phyloP scores from a whole-genome alignment of 2,329 filamentous ascomycete species.

The Aspergillus sp. region DNA sequence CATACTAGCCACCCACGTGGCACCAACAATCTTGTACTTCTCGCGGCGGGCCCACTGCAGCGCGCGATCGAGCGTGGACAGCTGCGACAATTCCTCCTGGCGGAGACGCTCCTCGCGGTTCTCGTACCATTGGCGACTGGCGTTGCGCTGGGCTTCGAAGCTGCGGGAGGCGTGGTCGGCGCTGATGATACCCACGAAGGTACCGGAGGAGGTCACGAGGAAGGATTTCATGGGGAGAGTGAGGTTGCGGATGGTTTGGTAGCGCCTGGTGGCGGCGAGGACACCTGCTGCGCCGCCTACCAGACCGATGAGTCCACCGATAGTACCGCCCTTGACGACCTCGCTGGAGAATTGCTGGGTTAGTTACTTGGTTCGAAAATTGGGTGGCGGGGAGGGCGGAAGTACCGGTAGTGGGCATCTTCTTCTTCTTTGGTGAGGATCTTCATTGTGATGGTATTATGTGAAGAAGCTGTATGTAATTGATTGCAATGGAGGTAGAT shows the following conservation, averaged over 20 bases:
- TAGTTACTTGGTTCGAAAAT: constrained; percentile 15
- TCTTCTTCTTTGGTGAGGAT: constrained; percentile 94
- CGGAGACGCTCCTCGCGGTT: constrained; percentile 58
- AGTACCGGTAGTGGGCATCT: constrained; percentile 73
- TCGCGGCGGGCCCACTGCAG: constrained; percentile 75
- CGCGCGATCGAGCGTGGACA: constrained; percentile 59
- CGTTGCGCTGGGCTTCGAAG: constrained; percentile 71
- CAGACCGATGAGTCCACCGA: constrained; percentile 71
- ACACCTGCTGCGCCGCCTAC: constrained; percentile 68
- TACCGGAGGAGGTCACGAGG: constrained; percentile 77
- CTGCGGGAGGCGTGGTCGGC: constrained; percentile 73
- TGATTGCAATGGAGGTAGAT: not conserved
- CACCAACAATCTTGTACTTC: constrained; percentile 83
- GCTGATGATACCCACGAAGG: constrained; percentile 83
- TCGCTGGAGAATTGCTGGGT: constrained; percentile 44
- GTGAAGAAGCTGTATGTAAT: constrained; percentile 5
- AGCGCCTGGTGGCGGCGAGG: constrained; percentile 67
- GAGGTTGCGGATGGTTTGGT: constrained; percentile 74
- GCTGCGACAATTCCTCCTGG: constrained; percentile 56
- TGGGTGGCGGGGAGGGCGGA: not conserved
- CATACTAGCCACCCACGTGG: constrained; percentile 80
- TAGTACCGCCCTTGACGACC: constrained; percentile 75
- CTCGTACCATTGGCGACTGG: constrained; percentile 67
- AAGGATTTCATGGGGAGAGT: constrained; percentile 90
- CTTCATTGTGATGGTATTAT: constrained; percentile 69